These are phyloP conservation scores for Geotrichum europaeum DNA, from an alignment of 1,139 yeast species.

Conservation along the genomic window DNA sequence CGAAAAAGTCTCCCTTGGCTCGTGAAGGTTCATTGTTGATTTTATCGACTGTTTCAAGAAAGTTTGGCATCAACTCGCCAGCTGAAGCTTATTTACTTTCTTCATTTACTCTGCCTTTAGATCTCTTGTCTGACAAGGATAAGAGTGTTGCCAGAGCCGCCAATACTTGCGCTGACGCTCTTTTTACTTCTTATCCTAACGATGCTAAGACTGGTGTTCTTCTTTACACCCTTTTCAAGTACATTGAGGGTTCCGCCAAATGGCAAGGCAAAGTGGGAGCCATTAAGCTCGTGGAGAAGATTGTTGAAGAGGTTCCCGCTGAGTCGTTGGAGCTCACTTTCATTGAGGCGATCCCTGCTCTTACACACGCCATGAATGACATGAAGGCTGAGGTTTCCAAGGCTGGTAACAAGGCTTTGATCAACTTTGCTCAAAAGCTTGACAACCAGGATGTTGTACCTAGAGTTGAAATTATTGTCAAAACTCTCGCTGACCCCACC, in stretches of 20 bases:
- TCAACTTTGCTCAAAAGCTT: conserved; percentile 67
- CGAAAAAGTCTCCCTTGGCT: conserved; percentile 65
- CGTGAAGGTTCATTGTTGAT: conserved; percentile 71
- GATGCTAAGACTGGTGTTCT: conserved; percentile 74
- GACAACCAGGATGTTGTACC: conserved; percentile 91
- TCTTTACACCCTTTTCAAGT: conserved; percentile 53
- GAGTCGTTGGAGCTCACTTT: conserved; percentile 81
- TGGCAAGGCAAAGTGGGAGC: conserved; percentile 91
- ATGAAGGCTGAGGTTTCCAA: conserved; percentile 94
- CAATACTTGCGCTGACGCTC: conserved; percentile 46
- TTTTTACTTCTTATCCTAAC: conserved; percentile 64
- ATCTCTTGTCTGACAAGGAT: conserved; percentile 81
- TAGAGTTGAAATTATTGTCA: conserved; percentile 77
- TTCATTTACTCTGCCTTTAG: conserved; percentile 48
- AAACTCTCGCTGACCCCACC: conserved; percentile 82
- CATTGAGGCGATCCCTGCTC: conserved; percentile 70
- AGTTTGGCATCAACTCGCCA: conserved; percentile 51
- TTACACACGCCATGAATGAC: conserved; percentile 87
- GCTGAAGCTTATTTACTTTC: conserved; percentile 68
- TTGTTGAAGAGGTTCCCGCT: conserved; percentile 74
- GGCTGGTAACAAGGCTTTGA: conserved; percentile 67
- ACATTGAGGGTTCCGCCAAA: conserved; percentile 77
- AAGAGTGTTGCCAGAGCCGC: conserved; percentile 80
- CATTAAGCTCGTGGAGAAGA: conserved; percentile 61
- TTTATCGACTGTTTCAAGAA: conserved; percentile 61